Evolutionary conservation across 208 protist genomes (phyloP).

Genomic region (Wallacemonas collosoma): DNA sequence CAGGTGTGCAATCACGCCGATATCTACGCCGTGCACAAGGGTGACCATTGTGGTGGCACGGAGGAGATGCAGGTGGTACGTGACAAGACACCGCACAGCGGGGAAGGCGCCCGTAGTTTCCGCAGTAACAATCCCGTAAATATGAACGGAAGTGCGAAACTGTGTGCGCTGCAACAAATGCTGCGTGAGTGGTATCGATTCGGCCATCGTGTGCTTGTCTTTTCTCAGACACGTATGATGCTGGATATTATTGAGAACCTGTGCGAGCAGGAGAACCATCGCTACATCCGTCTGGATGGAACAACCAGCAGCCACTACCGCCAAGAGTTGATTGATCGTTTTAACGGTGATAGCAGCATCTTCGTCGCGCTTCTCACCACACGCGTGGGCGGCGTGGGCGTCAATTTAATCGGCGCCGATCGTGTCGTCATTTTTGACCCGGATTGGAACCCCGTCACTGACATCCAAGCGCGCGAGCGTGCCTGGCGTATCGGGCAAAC

Average conservation of each 20-base stretch:
- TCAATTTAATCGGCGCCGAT: constrained; percentile 98
- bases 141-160: constrained; percentile 89
- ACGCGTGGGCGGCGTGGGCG: constrained; percentile 96
- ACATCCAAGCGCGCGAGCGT: constrained; percentile 91
- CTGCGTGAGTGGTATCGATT: constrained; percentile 91
- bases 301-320: constrained; percentile 79
- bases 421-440: constrained; percentile 99
- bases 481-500: constrained; percentile 98
- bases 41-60: constrained; percentile 33
- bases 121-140: constrained; percentile 74
- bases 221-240: constrained; percentile 98
- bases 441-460: constrained; percentile 96
- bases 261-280: constrained; percentile 71
- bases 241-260: constrained; percentile 97
- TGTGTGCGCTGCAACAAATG: constrained; percentile 91
- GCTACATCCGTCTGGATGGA: constrained; percentile 97
- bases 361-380: constrained; percentile 98
- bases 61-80: constrained; percentile 17
- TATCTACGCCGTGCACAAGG: constrained; percentile 54
- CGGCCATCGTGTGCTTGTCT: constrained; percentile 96
- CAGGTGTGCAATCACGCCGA: constrained; percentile 86
- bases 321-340: constrained; percentile 93
- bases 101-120: constrained; percentile 26
- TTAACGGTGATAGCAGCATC: constrained; percentile 92
- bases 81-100: constrained; percentile 2